Evolutionary conservation across 2,329 filamentous ascomycete genomes (phyloP), one percentile per base, ranked within the genome.

Genomic region (Fusarium sublunatum): DNA sequence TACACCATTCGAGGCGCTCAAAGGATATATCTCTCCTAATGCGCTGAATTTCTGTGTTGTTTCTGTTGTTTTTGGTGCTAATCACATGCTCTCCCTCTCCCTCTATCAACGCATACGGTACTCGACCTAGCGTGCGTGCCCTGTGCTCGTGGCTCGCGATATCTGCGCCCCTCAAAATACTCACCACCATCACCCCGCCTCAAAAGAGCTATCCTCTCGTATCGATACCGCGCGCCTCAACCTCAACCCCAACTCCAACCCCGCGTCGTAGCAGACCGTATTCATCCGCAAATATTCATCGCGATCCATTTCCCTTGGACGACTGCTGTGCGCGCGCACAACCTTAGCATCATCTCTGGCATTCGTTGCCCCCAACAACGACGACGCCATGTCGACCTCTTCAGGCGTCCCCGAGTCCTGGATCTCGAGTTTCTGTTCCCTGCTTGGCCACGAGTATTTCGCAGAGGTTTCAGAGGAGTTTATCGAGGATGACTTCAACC

Each of bases 401-500:
- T 87, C 85, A 50, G 85, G 83, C 50, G 78, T 83, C 28, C 84
- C 85, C 62, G 95, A 99, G 82, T 96, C 93, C 53, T 99, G 95
- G 95, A 98, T 99, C 81, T 91, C 92, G 64, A 96, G 93, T 56
- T 99, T 97, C 78, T 99, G 95, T 82, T 93, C 92, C 35, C 83
- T 98, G 41, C 86, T 98, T 59, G 95, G 95, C 61, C 95, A 99
- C 76, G 95, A 99, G 78, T 99, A 98, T 81, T 99, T 99, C 78
- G 95, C 95, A 63, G 95, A 99, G 81, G 94, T 99, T 46, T 95
- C 92, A 41, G 95, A 99, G 79, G 95, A 99, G 74, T 99, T 99
- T 72, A 98, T 99, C 74, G 95, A 99, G 78, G 95, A 99, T 87
- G 95, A 99, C 78, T 99, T 99, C 84, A 99, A 99, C 78, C 83